Evolutionary conservation across 768 basidiomycete species (phyloP), one percentile per base, ranked within the genome.

Genomic region (Clathrus columnatus): DNA sequence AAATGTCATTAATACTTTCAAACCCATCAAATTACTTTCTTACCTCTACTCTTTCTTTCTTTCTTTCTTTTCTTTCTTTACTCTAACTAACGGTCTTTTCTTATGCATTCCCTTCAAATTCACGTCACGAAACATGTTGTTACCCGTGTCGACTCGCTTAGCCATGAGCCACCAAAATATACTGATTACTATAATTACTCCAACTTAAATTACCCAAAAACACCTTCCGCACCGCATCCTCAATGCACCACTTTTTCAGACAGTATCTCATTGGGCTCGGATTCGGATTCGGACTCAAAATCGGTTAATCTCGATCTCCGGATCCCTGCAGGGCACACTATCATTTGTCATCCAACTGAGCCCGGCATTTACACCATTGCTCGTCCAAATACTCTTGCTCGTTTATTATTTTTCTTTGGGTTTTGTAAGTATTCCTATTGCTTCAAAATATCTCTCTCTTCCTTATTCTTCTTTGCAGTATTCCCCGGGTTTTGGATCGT

Each of bases 401-500:
- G 27, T 44, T 29, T 29, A 29, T 47, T 55, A 17, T 55, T 55
- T 42, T 27, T 55, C 8, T 36, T 47, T 48, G 54, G 54, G 18
- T 55, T 55, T 29, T 20, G 54, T 55, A 42, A 30, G 45, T 36
- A 28, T 17, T 28, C 51, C 7, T 41, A 11, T n/a, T 7, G 42
- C 42, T 7, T 30, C 2, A 23, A 8, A 21, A 2, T 3, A 18
- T 16, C 26, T 11, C 16, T 48, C 8, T 55, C 8, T 23, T 4
- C 26, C 17, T 44, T 21, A 20, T 47, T 29, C 24, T 23, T 18
- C 41, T 30, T 20, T 24, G 5, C 8, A 55, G 54, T 46, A 30
- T 36, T 55, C 26, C 54, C 54, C 2, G 54, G 24, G 10, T 55
- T 55, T 21, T 55, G 54, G 54, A 11, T 55, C 2, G 43, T 44